A percentile compares a stretch with the other conserved stretches of the same genome.
These are phyloP conservation scores for Macadamia tetraphylla DNA, from an alignment of 164 flowering plant genomes.

Conservation along the genomic window DNA sequence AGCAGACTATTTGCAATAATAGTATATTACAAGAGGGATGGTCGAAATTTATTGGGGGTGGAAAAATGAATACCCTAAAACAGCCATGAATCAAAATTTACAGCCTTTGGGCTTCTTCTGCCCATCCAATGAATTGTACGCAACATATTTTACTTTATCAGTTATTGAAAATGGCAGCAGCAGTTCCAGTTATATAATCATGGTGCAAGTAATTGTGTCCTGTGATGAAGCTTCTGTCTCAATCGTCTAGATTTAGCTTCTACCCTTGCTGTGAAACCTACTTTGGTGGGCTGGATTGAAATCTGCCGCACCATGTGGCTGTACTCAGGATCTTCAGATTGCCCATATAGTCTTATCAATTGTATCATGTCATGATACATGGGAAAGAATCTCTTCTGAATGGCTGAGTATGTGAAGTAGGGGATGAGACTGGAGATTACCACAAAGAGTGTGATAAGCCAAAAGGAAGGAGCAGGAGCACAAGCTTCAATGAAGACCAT, in stretches of 20 bases:
- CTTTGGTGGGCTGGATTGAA: constrained; percentile 51
- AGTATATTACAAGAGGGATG: neutral
- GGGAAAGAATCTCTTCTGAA: constrained; percentile 79
- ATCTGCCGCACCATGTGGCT: constrained; percentile 59
- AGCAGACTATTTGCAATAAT: neutral
- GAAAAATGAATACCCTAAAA: neutral
- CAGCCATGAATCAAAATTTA: constrained; percentile 18
- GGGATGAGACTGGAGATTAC: constrained; percentile 56
- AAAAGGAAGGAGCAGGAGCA: constrained; percentile 72
- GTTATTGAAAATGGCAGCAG: neutral
- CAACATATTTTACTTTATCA: neutral
- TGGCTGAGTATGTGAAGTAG: constrained; percentile 48
- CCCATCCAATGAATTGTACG: neutral
- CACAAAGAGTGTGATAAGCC: constrained; percentile 56
- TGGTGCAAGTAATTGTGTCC: neutral
- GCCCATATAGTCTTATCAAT: constrained; percentile 68
- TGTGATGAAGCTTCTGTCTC: constrained; percentile 6
- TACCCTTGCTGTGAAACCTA: constrained; percentile 64
- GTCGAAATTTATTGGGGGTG: neutral
- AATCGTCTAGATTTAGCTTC: constrained; percentile 29
- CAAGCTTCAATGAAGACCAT: constrained; percentile 68
- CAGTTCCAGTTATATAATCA: neutral
- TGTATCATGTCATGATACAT: constrained; percentile 85
- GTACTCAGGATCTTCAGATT: constrained; percentile 52
- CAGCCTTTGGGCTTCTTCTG: constrained; percentile 3